A percentile compares a stretch with the other conserved stretches of the same genome.
Conservation (phyloP, 768 basidiomycete species). For the Lentinula sp. region DNA sequence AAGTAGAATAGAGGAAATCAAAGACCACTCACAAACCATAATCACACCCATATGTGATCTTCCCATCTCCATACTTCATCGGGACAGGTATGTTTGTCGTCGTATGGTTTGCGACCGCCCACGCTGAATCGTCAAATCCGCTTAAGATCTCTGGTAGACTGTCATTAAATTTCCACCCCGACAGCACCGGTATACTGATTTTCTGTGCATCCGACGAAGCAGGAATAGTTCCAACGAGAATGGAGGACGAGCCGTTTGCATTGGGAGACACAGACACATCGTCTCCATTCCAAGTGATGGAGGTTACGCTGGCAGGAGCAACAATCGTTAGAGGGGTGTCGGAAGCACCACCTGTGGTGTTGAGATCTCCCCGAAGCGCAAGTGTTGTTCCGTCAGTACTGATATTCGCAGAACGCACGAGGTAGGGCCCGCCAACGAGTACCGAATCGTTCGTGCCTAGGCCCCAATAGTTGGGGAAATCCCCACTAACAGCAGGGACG, state of each 20-base stretch:
- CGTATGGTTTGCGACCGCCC: constrained; percentile 65
- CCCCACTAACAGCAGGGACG: constrained; percentile 34
- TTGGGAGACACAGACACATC: constrained; percentile 12
- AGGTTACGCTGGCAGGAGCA: constrained; percentile 44
- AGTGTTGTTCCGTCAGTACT: constrained; percentile 36
- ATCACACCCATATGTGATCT: constrained; percentile 78
- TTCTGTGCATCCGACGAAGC: background rate
- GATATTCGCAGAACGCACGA: constrained; percentile 53
- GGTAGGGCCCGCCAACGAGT: constrained; percentile 60
- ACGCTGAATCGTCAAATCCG: constrained; percentile 55
- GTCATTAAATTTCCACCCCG: constrained; percentile 70
- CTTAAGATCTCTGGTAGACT: constrained; percentile 65
- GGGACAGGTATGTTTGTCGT: constrained; percentile 67
- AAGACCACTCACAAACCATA: constrained; percentile 66
- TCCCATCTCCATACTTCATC: constrained; percentile 68
- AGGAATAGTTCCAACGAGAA: background rate
- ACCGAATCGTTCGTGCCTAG: constrained; percentile 68
- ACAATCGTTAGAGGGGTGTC: constrained; percentile 57
- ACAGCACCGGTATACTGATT: background rate
- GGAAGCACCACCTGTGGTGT: constrained; percentile 19
- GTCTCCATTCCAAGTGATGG: constrained; percentile 71
- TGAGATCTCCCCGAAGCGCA: constrained; percentile 64
- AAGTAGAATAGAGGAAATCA: background rate
- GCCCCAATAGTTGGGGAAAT: constrained; percentile 61
- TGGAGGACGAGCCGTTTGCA: constrained; percentile 14